phyloP scores from a whole-genome alignment of 2,329 filamentous ascomycete species.

The Shiraia bambusicola region DNA sequence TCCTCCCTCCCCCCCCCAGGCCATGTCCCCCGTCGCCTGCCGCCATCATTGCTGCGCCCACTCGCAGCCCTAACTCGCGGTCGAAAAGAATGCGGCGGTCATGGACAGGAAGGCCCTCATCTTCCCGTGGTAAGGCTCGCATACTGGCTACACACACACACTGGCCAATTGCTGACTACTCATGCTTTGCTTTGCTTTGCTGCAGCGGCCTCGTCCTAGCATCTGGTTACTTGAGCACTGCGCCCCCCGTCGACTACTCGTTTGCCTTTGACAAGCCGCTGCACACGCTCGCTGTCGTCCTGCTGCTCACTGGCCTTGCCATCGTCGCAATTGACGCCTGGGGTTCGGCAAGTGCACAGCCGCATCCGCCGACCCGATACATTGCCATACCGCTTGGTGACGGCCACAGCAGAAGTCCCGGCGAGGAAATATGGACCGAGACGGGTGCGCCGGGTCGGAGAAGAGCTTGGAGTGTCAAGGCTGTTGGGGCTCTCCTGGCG shows the following conservation, averaged over 20 bases:
- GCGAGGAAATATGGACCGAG: slow-evolving; percentile 32
- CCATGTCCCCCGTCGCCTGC: slow-evolving; percentile 19
- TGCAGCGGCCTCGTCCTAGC: slow-evolving; percentile 40
- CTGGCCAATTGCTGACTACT: slow-evolving; percentile 19
- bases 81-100: slow-evolving; percentile 32
- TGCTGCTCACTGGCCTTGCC: slow-evolving; percentile 37
- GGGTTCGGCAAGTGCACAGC: slow-evolving; percentile 17
- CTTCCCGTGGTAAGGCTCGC: slow-evolving; percentile 34
- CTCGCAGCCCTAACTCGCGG: slow-evolving; percentile 23
- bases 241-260: slow-evolving; percentile 32
- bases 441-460: slow-evolving; percentile 18
- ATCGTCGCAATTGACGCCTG: slow-evolving; percentile 31
- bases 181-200: background rate
- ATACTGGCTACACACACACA: background rate
- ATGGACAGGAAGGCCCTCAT: slow-evolving; percentile 42
- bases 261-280: slow-evolving; percentile 42
- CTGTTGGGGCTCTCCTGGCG: slow-evolving; percentile 27
- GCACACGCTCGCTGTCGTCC: slow-evolving; percentile 34
- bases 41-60: slow-evolving; percentile 22
- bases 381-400: slow-evolving; percentile 35
- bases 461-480: slow-evolving; percentile 19
- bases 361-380: slow-evolving; percentile 25
- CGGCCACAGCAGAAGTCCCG: slow-evolving; percentile 21
- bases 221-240: slow-evolving; percentile 35
- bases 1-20: slow-evolving; percentile 9